Evolutionary conservation across 306 rosid genomes (phyloP).

Genomic region (Quercus berberidifolia): DNA sequence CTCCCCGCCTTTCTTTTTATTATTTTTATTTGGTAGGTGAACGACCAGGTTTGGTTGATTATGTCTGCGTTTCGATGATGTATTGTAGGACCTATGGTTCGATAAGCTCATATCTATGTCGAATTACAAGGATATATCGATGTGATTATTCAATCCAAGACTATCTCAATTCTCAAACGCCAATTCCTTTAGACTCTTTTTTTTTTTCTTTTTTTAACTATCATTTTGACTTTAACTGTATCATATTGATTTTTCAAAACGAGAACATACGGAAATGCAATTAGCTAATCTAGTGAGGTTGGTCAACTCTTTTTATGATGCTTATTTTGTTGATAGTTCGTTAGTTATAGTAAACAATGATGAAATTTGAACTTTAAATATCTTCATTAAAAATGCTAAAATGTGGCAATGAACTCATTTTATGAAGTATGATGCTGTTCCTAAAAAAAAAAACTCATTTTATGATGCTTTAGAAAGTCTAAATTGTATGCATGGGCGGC

Average conservation of each 20-base stretch:
- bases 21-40: conserved; percentile 20
- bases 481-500: too few relatives aligned
- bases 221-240: neutral
- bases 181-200: neutral
- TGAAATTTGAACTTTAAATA: too few relatives aligned
- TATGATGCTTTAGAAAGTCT: too few relatives aligned
- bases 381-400: too few relatives aligned
- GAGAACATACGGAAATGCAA: neutral
- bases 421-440: too few relatives aligned
- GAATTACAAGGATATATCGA: neutral
- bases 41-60: neutral
- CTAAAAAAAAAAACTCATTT: too few relatives aligned
- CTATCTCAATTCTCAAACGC: neutral
- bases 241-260: neutral
- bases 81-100: neutral
- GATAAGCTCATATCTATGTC: neutral
- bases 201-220: neutral
- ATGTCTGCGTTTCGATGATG: neutral
- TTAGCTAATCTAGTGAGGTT: neutral
- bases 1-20: neutral
- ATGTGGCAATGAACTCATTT: too few relatives aligned
- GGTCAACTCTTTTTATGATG: neutral
- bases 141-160: neutral
- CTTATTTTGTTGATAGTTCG: too few relatives aligned
- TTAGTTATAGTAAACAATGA: too few relatives aligned